phyloP scores from a whole-genome alignment of 1,284 basidiomycete genomes.

The Melampsora larici-populina region DNA sequence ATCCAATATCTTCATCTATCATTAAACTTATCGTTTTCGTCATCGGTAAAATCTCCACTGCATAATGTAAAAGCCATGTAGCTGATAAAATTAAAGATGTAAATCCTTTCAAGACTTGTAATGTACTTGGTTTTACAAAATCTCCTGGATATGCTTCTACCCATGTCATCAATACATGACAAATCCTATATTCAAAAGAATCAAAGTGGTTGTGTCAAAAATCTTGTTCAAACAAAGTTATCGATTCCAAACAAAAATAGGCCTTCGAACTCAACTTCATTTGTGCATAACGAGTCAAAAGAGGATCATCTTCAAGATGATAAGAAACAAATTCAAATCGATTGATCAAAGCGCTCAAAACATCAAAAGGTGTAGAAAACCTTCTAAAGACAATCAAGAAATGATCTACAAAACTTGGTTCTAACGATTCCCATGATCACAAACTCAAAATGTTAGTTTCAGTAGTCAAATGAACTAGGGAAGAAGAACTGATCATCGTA shows the following conservation, averaged over 20 bases:
- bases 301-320: conserved; percentile 46
- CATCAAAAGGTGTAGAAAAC: conserved; percentile 50
- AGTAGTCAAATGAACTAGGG: background rate
- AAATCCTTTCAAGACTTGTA: conserved; percentile 28
- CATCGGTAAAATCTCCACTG: conserved; percentile 49
- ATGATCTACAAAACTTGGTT: conserved; percentile 49
- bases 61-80: conserved; percentile 51
- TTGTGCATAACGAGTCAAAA: conserved; percentile 50
- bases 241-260: background rate
- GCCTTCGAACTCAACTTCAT: conserved; percentile 45
- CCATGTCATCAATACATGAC: conserved; percentile 49
- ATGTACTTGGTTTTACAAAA: conserved; percentile 33
- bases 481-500: background rate
- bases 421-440: background rate
- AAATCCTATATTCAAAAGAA: conserved; percentile 44
- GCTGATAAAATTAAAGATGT: conserved; percentile 37
- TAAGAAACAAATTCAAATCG: conserved; percentile 48
- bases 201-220: background rate
- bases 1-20: conserved; percentile 48
- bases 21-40: conserved; percentile 41
- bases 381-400: conserved; percentile 52
- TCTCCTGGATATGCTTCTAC: conserved; percentile 50
- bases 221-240: background rate
- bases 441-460: background rate
- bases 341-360: conserved; percentile 48